Evolutionary conservation across 2,329 filamentous ascomycete species (phyloP).

Genomic region (Didymella arachidicola): DNA sequence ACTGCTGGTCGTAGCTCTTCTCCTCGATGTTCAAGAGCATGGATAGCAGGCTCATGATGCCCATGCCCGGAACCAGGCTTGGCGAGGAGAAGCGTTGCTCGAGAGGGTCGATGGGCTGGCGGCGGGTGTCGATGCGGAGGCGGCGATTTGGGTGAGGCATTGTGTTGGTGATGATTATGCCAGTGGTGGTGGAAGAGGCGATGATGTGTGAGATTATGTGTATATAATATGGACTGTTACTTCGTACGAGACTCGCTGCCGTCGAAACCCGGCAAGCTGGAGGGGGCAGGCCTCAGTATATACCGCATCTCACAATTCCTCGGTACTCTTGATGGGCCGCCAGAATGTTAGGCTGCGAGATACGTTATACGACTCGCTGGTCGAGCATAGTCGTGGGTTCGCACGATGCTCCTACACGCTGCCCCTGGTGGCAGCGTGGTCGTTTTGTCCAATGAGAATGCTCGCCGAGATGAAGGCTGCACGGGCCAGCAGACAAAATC

Average conservation of each 20-base stretch:
- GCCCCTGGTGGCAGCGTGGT: slow-evolving; percentile 9
- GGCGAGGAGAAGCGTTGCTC: slow-evolving; percentile 22
- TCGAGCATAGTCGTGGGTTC: slow-evolving; percentile 15
- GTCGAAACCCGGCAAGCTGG: slow-evolving; percentile 7
- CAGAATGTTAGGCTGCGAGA: slow-evolving; percentile 6
- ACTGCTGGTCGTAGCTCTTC: slow-evolving; percentile 22
- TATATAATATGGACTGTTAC: not conserved
- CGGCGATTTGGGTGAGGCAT: slow-evolving; percentile 17
- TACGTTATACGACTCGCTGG: slow-evolving; percentile 15
- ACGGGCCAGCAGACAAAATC: slow-evolving; percentile 13
- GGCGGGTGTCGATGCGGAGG: slow-evolving; percentile 16
- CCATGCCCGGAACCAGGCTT: slow-evolving; percentile 19
- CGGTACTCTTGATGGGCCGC: slow-evolving; percentile 16
- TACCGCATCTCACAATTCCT: slow-evolving; percentile 15
- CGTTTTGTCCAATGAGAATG: slow-evolving; percentile 10
- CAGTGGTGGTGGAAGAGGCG: not conserved
- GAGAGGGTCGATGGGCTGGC: slow-evolving; percentile 14
- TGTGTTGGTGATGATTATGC: not conserved
- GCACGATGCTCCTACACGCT: slow-evolving; percentile 20
- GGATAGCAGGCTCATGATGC: slow-evolving; percentile 20
- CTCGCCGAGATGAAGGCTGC: slow-evolving; percentile 11
- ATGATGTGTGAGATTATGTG: slow-evolving; percentile 1
- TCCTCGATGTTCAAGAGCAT: slow-evolving; percentile 23
- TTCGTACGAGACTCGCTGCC: slow-evolving; percentile 11
- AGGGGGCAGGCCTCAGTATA: slow-evolving; percentile 13